Evolutionary conservation across 1,139 yeast species (phyloP), one percentile per base, ranked within the genome.

Genomic region (Saccharomycopsis crataegensis): DNA sequence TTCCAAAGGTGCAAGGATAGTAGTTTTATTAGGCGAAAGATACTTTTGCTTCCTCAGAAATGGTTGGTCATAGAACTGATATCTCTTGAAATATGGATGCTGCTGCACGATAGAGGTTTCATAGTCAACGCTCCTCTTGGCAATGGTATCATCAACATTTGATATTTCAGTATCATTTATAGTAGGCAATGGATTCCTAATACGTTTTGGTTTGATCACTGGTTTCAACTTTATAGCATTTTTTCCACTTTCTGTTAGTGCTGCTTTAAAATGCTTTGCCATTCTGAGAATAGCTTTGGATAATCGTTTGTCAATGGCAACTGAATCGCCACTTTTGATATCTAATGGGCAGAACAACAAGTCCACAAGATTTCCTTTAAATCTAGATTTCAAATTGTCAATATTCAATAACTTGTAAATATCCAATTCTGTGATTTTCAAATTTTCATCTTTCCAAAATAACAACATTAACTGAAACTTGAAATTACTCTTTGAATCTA

Each of bases 41-140:
- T 14, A n/a, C 32, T 46, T 7, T 12, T 36, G 16, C 33, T 38
- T n/a, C 36, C 37, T 28, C 36, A 32, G 42, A 14, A 17, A 16
- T 40, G 17, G 37, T n/a, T 36, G 32, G 37, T 32, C 3, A 36
- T 32, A 12, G 48, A 46, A 31, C 47, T 44, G 51, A 37, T 53
- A 50, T 44, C 49, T 50, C 36, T 37, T 56, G 37, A 38, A 54
- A 41, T 56, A 56, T 22, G 58, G 58, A 48, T 55, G 58, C 22
- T 53, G 50, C 33, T 47, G 46, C 1, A 44, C 37, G 11, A 51
- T 22, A 7, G 44, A 28, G 9, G 22, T 43, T 48, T 51, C 54
- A 17, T 46, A 28, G 8, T 50, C 37, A 32, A 44, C 36, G 2
- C 33, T 28, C 46, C 38, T 32, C 40, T 14, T 7, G 9, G 14